Conservation (phyloP, 257 asterid genomes). For the Cinchona pubescens region DNA sequence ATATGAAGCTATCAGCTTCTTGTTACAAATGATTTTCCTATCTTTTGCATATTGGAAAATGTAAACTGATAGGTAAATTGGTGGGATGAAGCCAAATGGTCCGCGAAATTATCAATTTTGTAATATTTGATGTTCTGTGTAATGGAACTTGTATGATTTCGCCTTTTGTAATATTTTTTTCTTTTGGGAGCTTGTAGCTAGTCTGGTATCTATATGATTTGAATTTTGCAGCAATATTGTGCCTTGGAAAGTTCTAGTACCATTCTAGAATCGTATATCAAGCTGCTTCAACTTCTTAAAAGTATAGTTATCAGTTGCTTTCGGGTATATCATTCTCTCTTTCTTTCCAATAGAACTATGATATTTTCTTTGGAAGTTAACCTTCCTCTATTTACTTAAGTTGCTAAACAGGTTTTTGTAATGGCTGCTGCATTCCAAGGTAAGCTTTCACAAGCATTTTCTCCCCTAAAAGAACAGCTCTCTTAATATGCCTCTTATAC, state of each 20-base stretch:
- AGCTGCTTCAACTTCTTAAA: background rate
- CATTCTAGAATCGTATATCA: background rate
- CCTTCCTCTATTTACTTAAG: background rate
- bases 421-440: background rate
- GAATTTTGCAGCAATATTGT: conserved; percentile 1
- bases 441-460: background rate
- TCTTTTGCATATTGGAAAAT: conserved; percentile 31
- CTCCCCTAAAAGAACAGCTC: background rate
- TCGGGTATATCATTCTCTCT: background rate
- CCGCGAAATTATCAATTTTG: conserved; percentile 47
- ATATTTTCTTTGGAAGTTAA: background rate
- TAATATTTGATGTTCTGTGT: conserved; percentile 33
- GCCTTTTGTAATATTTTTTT: conserved; percentile 10
- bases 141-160: conserved; percentile 20
- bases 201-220: conserved; percentile 11
- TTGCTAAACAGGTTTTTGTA: background rate
- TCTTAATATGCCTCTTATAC: background rate
- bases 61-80: conserved; percentile 36
- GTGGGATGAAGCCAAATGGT: conserved; percentile 81
- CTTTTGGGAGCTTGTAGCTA: conserved; percentile 19
- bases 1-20: conserved; percentile 21
- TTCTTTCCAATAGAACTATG: background rate
- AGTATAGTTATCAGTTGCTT: background rate
- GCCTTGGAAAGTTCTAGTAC: conserved; percentile 1
- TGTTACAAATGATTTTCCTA: conserved; percentile 27